Percentiles rank a stretch among this genome's conserved stretches.
Conservation (phyloP, 2,329 filamentous ascomycete species). For the Metarhizium humberi region DNA sequence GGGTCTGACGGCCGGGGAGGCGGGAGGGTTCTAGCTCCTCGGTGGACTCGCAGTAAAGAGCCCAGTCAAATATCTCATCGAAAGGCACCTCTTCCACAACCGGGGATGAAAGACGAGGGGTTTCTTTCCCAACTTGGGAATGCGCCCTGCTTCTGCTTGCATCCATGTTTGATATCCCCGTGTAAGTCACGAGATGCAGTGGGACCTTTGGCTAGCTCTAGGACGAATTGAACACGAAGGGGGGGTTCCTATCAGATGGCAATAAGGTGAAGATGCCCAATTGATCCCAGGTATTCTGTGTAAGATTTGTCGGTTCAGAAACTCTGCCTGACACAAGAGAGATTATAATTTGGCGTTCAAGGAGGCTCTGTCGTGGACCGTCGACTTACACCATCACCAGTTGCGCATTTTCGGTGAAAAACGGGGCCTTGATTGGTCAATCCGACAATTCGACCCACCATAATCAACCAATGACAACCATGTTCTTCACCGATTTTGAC, state of each 20-base stretch:
- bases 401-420: constrained; percentile 21
- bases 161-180: constrained; percentile 28
- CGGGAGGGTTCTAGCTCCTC: constrained; percentile 20
- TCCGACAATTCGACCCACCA: constrained; percentile 9
- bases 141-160: constrained; percentile 21
- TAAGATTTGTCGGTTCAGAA: constrained; percentile 28
- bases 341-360: constrained; percentile 30
- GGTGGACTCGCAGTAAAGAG: constrained; percentile 23
- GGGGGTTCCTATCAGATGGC: constrained; percentile 22
- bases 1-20: constrained; percentile 18
- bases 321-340: constrained; percentile 27
- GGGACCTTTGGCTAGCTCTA: constrained; percentile 28
- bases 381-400: constrained; percentile 29
- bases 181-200: constrained; percentile 33
- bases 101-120: constrained; percentile 24
- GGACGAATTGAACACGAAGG: constrained; percentile 26
- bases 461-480: constrained; percentile 20
- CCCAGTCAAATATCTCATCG: constrained; percentile 28
- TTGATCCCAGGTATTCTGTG: constrained; percentile 25
- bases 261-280: constrained; percentile 31
- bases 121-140: constrained; percentile 25
- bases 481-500: constrained; percentile 22
- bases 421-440: constrained; percentile 20
- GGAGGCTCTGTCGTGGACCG: constrained; percentile 23
- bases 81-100: constrained; percentile 25